phyloP scores from a whole-genome alignment of 768 basidiomycete species.

The Gyrodon lividus region DNA sequence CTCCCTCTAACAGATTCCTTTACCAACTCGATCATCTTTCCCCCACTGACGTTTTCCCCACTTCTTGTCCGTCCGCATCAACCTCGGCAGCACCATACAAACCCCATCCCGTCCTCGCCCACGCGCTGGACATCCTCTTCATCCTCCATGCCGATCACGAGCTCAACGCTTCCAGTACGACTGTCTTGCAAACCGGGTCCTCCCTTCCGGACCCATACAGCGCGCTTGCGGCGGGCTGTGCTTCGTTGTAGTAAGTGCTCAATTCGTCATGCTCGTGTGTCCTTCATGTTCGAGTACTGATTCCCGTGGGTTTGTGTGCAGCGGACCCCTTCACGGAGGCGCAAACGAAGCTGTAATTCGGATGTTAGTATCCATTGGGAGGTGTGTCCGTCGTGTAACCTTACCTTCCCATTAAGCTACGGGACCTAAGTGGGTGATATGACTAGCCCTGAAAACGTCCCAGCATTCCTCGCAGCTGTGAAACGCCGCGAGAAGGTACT shows the following conservation, averaged over 20 bases:
- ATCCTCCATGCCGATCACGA: slow-evolving; percentile 90
- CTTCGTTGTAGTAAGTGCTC: slow-evolving; percentile 79
- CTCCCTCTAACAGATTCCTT: slow-evolving; percentile 55
- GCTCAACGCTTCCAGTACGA: slow-evolving; percentile 82
- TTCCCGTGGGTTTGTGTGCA: slow-evolving; percentile 1
- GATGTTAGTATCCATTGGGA: slow-evolving; percentile 87
- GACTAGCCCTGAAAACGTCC: slow-evolving; percentile 75
- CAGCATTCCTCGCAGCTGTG: slow-evolving; percentile 81
- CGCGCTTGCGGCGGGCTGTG: slow-evolving; percentile 85
- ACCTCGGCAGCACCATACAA: slow-evolving; percentile 55
- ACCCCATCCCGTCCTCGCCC: slow-evolving; percentile 83
- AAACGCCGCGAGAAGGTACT: slow-evolving; percentile 87
- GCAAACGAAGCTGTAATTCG: slow-evolving; percentile 94
- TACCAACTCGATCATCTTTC: slow-evolving; percentile 86
- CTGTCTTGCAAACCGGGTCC: slow-evolving; percentile 84
- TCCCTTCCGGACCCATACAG: slow-evolving; percentile 91
- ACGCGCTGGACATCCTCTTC: slow-evolving; percentile 86
- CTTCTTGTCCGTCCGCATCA: slow-evolving; percentile 38
- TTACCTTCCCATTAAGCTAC: not conserved
- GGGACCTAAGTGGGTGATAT: not conserved
- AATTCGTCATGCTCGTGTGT: not conserved
- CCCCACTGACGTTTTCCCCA: slow-evolving; percentile 28
- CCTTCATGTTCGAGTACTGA: not conserved
- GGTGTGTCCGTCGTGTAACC: slow-evolving; percentile 40
- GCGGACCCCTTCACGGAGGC: slow-evolving; percentile 52